Percentiles rank a stretch among this genome's conserved stretches.
phyloP scores from a whole-genome alignment of 352 stramenopile genomes.

The Plasmopara viticola region DNA sequence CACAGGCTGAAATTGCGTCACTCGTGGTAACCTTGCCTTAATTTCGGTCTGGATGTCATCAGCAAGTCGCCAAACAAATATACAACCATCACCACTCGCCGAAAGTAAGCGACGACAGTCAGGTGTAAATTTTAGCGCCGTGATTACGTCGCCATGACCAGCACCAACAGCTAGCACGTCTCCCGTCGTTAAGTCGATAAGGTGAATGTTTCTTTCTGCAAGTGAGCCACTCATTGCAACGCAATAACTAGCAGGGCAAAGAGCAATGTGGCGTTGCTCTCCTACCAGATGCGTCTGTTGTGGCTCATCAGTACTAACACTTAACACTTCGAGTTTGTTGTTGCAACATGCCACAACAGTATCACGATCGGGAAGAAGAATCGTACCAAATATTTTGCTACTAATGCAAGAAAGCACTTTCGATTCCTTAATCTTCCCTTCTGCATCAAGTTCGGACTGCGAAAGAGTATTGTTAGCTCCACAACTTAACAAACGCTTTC shows the following conservation, averaged over 20 bases:
- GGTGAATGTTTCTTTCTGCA: slow-evolving; percentile 80
- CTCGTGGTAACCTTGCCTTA: slow-evolving; percentile 42
- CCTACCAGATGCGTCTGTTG: slow-evolving; percentile 54
- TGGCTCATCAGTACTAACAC: slow-evolving; percentile 51
- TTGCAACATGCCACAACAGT: slow-evolving; percentile 64
- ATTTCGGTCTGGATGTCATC: slow-evolving; percentile 69
- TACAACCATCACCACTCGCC: slow-evolving; percentile 72
- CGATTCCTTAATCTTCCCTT: slow-evolving; percentile 34
- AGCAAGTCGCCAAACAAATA: slow-evolving; percentile 85
- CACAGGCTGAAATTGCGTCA: slow-evolving; percentile 22
- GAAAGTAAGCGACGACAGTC: slow-evolving; percentile 85
- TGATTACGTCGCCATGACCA: slow-evolving; percentile 83
- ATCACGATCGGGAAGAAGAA: slow-evolving; percentile 65
- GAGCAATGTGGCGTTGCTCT: slow-evolving; percentile 62
- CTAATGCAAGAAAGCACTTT: slow-evolving; percentile 44
- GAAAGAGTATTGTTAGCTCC: slow-evolving; percentile 71
- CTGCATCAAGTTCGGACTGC: slow-evolving; percentile 36
- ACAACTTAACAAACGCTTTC: slow-evolving; percentile 55
- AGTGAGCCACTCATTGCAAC: slow-evolving; percentile 77
- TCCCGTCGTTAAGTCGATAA: slow-evolving; percentile 77
- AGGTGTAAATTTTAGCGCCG: slow-evolving; percentile 73
- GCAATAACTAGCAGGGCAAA: slow-evolving; percentile 61
- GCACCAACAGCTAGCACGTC: slow-evolving; percentile 69
- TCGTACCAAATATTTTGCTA: slow-evolving; percentile 77
- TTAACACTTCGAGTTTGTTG: slow-evolving; percentile 77